phyloP scores from a whole-genome alignment of 805 yeast genomes.

The Starmerella floricola region DNA sequence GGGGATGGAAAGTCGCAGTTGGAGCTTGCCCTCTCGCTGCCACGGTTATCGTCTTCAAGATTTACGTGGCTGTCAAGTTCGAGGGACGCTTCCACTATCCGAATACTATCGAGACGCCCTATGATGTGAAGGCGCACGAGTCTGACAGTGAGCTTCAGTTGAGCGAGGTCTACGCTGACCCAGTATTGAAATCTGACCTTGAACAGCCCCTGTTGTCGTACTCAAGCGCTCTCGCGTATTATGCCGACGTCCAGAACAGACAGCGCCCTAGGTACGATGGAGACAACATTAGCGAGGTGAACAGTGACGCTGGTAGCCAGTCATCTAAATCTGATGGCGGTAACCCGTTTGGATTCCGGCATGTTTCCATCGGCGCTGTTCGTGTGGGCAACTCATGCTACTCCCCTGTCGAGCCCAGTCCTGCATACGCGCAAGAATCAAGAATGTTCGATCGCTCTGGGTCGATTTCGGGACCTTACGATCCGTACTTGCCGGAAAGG shows the following conservation, averaged over 20 bases:
- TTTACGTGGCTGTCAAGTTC: conserved; percentile 13
- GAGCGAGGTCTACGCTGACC: conserved; percentile 19
- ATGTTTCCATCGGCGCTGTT: too few relatives aligned
- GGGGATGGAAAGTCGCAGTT: conserved; percentile 27
- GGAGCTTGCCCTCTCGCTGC: conserved; percentile 26
- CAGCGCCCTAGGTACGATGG: too few relatives aligned
- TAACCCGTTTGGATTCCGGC: too few relatives aligned
- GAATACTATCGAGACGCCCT: conserved; percentile 1
- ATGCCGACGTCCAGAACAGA: neutral
- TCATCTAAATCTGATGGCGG: too few relatives aligned
- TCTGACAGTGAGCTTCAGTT: neutral
- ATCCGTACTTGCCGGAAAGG: too few relatives aligned
- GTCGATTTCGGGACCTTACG: too few relatives aligned
- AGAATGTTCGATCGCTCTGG: too few relatives aligned
- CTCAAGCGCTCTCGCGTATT: conserved; percentile 6
- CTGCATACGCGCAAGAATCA: too few relatives aligned
- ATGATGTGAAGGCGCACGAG: neutral
- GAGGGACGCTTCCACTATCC: conserved; percentile 18
- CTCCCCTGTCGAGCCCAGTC: too few relatives aligned
- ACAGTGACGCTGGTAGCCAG: too few relatives aligned
- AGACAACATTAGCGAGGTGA: too few relatives aligned
- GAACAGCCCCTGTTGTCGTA: conserved; percentile 13
- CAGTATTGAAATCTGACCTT: conserved; percentile 9
- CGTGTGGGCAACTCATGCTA: too few relatives aligned
- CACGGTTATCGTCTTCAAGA: conserved; percentile 26